Percentiles rank a stretch among this genome's conserved stretches.
Conservation (phyloP, 805 yeast genomes). For the Lipomyces sp. region DNA sequence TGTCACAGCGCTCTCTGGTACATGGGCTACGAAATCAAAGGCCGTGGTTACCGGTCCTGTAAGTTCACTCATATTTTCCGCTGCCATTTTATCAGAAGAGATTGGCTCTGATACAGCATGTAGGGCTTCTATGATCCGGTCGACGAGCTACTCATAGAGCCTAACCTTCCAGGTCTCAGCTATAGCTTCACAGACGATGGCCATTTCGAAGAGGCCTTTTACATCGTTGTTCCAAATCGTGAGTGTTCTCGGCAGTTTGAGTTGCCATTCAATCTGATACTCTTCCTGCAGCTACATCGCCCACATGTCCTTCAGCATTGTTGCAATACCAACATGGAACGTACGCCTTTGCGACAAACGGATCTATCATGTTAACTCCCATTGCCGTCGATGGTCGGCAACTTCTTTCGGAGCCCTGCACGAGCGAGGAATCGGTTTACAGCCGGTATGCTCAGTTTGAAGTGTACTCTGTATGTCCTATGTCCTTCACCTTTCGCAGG, state of each 20-base stretch:
- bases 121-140: conserved; percentile 83
- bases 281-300: conserved; percentile 46
- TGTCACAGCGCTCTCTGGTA: conserved; percentile 49
- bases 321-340: conserved; percentile 87
- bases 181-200: conserved; percentile 94
- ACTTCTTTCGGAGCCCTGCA: conserved; percentile 81
- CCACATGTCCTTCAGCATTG: conserved; percentile 79
- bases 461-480: conserved; percentile 16
- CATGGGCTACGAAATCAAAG: conserved; percentile 93
- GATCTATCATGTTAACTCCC: conserved; percentile 68
- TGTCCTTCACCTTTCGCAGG: neutral
- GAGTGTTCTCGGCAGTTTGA: conserved; percentile 7
- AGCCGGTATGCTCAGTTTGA: conserved; percentile 66
- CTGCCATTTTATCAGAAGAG: too few relatives aligned
- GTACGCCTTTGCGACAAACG: conserved; percentile 60
- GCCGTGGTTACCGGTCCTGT: conserved; percentile 93
- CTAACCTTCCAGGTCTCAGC: conserved; percentile 91
- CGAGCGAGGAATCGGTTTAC: conserved; percentile 46
- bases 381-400: conserved; percentile 89
- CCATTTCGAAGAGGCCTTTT: conserved; percentile 81
- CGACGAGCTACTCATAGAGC: conserved; percentile 90
- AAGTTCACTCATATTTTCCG: too few relatives aligned
- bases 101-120: too few relatives aligned
- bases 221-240: conserved; percentile 71
- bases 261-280: neutral